Evolutionary conservation across 768 basidiomycete genomes (phyloP).

Genomic region (Kwoniella dendrophila): DNA sequence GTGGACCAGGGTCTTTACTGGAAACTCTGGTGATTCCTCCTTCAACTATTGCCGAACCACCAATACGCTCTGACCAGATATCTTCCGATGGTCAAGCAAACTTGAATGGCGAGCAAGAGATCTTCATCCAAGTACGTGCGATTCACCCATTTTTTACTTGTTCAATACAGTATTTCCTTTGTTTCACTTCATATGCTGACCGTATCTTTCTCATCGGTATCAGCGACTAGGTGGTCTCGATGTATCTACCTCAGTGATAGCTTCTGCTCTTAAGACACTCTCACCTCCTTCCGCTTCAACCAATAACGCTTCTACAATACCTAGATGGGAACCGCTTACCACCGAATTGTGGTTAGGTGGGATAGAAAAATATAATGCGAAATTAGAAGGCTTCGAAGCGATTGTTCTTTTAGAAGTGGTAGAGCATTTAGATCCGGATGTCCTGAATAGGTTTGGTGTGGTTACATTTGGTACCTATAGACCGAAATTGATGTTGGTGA

Average conservation of each 20-base stretch:
- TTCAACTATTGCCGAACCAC: conserved; percentile 43
- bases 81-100: conserved; percentile 31
- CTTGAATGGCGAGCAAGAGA: conserved; percentile 23
- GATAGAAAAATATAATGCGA: conserved; percentile 52
- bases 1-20: conserved; percentile 53
- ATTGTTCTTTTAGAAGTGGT: conserved; percentile 55
- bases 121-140: conserved; percentile 50
- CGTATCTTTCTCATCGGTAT: too few relatives aligned
- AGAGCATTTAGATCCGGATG: conserved; percentile 53
- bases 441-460: conserved; percentile 53
- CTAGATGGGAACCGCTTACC: conserved; percentile 43
- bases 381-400: conserved; percentile 53
- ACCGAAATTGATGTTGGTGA: conserved; percentile 52
- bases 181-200: neutral
- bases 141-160: neutral
- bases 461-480: conserved; percentile 54
- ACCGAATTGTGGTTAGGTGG: conserved; percentile 53
- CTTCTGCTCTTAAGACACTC: conserved; percentile 40
- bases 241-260: conserved; percentile 43
- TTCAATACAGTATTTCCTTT: too few relatives aligned
- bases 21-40: conserved; percentile 51
- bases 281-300: conserved; percentile 33
- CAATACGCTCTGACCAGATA: conserved; percentile 36
- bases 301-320: conserved; percentile 23
- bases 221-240: conserved; percentile 55